Conservation (phyloP, 2,329 filamentous ascomycete species). For the Periconia sp. region DNA sequence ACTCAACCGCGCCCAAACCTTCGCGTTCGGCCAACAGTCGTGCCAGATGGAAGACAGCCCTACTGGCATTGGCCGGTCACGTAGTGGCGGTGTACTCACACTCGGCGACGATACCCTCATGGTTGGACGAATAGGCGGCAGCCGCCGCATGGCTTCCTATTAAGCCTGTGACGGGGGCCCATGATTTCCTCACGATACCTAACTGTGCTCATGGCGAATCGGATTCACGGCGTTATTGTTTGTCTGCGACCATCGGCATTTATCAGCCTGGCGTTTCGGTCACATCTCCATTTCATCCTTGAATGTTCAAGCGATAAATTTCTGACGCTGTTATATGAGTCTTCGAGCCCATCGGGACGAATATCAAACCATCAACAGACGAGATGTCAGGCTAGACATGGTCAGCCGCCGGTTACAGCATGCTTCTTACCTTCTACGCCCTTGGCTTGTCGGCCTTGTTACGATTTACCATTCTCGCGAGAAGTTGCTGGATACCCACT, state of each 20-base stretch:
- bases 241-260: constrained; percentile 40
- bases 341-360: constrained; percentile 26
- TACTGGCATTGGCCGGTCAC: constrained; percentile 50
- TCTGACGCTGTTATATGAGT: constrained; percentile 33
- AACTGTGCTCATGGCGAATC: constrained; percentile 39
- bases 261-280: constrained; percentile 41
- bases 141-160: constrained; percentile 48
- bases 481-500: constrained; percentile 36
- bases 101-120: constrained; percentile 39
- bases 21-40: constrained; percentile 83
- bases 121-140: constrained; percentile 39
- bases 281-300: constrained; percentile 31
- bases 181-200: constrained; percentile 41
- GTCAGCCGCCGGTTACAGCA: constrained; percentile 28
- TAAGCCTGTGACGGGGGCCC: constrained; percentile 28
- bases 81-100: constrained; percentile 36
- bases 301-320: constrained; percentile 44
- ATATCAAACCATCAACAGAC: constrained; percentile 24
- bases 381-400: too few relatives aligned
- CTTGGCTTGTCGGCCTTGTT: constrained; percentile 24
- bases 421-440: constrained; percentile 42
- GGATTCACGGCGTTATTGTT: constrained; percentile 45
- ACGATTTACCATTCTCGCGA: constrained; percentile 30
- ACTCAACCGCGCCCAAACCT: constrained; percentile 86
- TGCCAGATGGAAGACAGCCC: constrained; percentile 68